Evolutionary conservation across 495 filamentous ascomycete genomes (phyloP).

Genomic region (Annulohypoxylon moriforme): DNA sequence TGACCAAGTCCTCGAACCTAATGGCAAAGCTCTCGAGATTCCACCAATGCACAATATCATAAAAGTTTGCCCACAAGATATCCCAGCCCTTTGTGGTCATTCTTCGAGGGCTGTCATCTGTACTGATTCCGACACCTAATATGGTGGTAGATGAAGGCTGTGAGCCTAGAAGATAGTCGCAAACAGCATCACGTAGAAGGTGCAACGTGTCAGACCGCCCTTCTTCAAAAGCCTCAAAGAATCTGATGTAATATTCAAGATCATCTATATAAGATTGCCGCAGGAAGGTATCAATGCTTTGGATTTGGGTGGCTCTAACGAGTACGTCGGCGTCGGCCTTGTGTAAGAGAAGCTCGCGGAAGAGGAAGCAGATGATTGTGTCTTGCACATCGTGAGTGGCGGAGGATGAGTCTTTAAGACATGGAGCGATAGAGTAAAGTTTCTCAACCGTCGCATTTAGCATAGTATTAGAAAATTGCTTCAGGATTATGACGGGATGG

Average conservation of each 20-base stretch:
- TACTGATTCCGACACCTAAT: neutral
- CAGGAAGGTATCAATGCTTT: neutral
- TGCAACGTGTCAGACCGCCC: neutral
- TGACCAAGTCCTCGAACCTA: neutral
- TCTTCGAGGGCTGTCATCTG: neutral
- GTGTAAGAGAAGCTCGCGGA: neutral
- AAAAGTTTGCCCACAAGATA: neutral
- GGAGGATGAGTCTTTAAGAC: neutral
- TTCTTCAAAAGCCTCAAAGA: neutral
- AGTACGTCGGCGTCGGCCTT: neutral
- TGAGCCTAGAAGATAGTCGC: neutral
- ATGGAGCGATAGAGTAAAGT: neutral
- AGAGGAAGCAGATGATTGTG: neutral
- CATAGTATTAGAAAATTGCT: neutral
- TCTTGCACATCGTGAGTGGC: neutral
- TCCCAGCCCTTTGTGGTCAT: neutral
- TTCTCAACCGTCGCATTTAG: neutral
- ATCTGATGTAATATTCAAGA: neutral
- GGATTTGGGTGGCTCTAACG: neutral
- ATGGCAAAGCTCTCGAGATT: neutral
- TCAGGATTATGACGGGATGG: neutral
- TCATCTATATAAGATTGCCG: neutral
- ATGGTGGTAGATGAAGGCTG: neutral
- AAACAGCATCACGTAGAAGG: neutral
- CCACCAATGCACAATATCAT: neutral